Percentiles rank a stretch among this genome's conserved stretches.
phyloP scores from a whole-genome alignment of 805 yeast species.

The Ogataea neopini region DNA sequence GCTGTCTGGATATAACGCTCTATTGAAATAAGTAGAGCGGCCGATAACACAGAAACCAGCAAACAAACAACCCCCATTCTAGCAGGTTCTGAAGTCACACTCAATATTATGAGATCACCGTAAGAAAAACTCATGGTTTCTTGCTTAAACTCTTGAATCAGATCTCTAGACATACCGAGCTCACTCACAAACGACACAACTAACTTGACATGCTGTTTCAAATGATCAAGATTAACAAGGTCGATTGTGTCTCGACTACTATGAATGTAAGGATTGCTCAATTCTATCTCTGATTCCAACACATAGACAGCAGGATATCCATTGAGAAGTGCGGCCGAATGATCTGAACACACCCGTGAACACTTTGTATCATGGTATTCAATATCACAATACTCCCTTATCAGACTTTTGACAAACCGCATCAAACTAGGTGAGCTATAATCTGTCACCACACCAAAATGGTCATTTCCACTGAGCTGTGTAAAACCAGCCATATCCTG shows the following conservation, averaged over 20 bases:
- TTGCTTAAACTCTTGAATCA: not conserved
- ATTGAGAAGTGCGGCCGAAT: constrained; percentile 76
- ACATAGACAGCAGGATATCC: constrained; percentile 87
- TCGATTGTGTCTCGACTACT: constrained; percentile 79
- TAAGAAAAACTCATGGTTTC: constrained; percentile 16
- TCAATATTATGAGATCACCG: constrained; percentile 18
- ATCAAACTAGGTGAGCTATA: constrained; percentile 57
- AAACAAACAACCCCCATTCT: not conserved
- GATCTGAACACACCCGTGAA: constrained; percentile 94
- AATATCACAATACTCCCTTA: constrained; percentile 63
- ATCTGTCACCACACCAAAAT: constrained; percentile 81
- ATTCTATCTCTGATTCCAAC: constrained; percentile 70
- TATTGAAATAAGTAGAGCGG: not conserved
- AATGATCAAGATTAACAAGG: constrained; percentile 72
- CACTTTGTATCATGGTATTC: constrained; percentile 75
- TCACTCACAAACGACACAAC: constrained; percentile 75
- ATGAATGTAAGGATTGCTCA: constrained; percentile 72
- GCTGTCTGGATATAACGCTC: not conserved
- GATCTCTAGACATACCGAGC: constrained; percentile 39
- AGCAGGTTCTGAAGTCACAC: constrained; percentile 6
- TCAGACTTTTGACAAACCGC: constrained; percentile 59
- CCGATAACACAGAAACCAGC: not conserved
- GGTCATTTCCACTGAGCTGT: constrained; percentile 54
- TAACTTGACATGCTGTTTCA: constrained; percentile 77
- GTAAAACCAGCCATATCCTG: constrained; percentile 93